A percentile compares a stretch with the other conserved stretches of the same genome.
These are phyloP conservation scores for Nematocida sp. DNA, from an alignment of 371 early-diverging fungal species.

Conservation along the genomic window DNA sequence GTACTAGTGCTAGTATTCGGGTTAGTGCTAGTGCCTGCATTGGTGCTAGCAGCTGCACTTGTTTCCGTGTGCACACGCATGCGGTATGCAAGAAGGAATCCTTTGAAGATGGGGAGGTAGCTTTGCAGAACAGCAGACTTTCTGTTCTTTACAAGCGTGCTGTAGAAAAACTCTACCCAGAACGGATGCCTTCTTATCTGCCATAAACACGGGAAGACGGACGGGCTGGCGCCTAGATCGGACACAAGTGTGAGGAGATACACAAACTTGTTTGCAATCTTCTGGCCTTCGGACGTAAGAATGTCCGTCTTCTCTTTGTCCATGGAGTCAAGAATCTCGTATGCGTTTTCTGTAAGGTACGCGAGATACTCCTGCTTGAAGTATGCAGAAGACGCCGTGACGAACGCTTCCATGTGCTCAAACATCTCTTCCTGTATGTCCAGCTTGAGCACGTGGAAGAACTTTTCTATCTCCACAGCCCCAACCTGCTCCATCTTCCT, in stretches of 20 bases:
- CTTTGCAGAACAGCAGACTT: neutral
- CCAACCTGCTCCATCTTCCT: neutral
- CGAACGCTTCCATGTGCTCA: neutral
- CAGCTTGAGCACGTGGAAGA: conserved; percentile 14
- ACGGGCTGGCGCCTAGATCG: neutral
- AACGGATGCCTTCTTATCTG: neutral
- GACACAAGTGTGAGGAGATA: neutral
- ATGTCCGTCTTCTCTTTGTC: neutral
- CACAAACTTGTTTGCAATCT: neutral
- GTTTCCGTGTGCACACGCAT: neutral
- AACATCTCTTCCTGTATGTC: conserved; percentile 16
- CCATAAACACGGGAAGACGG: neutral
- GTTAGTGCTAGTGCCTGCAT: neutral
- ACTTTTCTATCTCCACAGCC: neutral
- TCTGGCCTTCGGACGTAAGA: neutral
- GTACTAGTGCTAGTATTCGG: neutral
- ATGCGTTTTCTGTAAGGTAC: neutral
- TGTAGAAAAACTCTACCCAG: conserved; percentile 16
- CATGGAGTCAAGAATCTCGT: neutral
- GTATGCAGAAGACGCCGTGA: neutral
- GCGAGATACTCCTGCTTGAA: neutral
- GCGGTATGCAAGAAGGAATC: conserved; percentile 18
- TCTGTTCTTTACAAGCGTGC: conserved; percentile 11
- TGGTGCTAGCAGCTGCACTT: too few species aligned
- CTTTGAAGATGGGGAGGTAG: conserved; percentile 16